Evolutionary conservation across 108 stramenopile genomes (phyloP), one percentile per base, ranked within the genome.

Genomic region (Schizochytrium sp.): DNA sequence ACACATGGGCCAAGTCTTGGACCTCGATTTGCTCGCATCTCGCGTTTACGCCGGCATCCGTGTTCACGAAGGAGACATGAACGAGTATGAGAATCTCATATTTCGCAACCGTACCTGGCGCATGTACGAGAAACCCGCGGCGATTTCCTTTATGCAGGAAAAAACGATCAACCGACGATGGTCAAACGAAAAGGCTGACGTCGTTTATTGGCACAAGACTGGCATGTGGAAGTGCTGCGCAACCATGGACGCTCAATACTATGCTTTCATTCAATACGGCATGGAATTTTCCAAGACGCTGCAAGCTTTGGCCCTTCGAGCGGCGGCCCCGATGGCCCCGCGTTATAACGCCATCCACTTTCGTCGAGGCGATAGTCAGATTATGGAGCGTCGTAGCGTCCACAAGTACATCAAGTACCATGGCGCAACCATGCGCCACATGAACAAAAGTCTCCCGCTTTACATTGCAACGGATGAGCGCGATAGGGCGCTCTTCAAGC

Each of bases 211-310:
- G 76, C 76, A 83, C 51, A 83, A 83, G 51, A 83, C 76, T 6
- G 19, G 48, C 76, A 83, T 83, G 76, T 83, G 76, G 76, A 83
- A 83, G 51, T 83, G 76, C 76, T 83, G 76, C 51, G 76, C 76
- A 3, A 83, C 76, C 51, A 83, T 53, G 45, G 76, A 83, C 51
- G 45, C 51, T 3, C 19, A 53, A 47, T 83, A 83, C 76, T 83
- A 83, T 34, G 51, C 76, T 12, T 53, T 28, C 51, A 83, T 83
- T 25, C 45, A 83, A 4, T 83, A 83, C 23, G 76, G 48, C 5
- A 83, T 83, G 76, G 76, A 53, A 12, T 83, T 83, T 4, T 8
- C 76, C n/a, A 83, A 83, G 23, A 53, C 45, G 14, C 51, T 83
- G 45, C 76, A 83, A 34, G 76, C 48, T 6, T 43, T 53, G n/a